Evolutionary conservation across 768 basidiomycete genomes (phyloP).

Genomic region (Saitozyma sp.): DNA sequence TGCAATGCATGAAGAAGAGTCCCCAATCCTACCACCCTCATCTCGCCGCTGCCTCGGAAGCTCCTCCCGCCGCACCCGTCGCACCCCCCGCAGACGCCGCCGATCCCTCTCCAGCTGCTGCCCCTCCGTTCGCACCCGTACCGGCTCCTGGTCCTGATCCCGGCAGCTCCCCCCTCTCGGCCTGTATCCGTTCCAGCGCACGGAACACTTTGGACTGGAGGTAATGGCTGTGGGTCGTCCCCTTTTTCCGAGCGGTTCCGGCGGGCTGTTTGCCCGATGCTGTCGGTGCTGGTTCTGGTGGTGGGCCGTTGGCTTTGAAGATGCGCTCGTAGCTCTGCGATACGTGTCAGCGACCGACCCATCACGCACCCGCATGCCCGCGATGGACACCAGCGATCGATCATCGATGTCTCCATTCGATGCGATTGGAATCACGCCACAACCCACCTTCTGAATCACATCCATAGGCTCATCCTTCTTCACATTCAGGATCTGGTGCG

Average conservation of each 20-base stretch:
- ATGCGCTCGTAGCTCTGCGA: conserved; percentile 85
- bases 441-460: conserved; percentile 68
- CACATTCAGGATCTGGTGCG: conserved; percentile 83
- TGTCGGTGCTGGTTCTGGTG: conserved; percentile 58
- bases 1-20: conserved; percentile 6
- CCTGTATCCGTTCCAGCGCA: conserved; percentile 91
- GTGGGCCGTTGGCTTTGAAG: conserved; percentile 82
- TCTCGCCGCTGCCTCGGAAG: no score
- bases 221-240: conserved; percentile 71
- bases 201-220: conserved; percentile 96
- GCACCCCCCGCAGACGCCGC: background rate
- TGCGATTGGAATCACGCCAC: background rate
- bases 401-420: background rate
- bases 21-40: background rate
- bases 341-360: background rate
- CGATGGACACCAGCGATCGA: background rate
- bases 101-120: background rate
- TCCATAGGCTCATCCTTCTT: conserved; percentile 73
- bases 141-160: conserved; percentile 9
- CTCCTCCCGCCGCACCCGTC: background rate
- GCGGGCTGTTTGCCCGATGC: conserved; percentile 45
- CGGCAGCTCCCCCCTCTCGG: conserved; percentile 60
- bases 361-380: background rate
- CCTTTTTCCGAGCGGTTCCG: conserved; percentile 8
- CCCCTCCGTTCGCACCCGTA: background rate